These are phyloP conservation scores for Coccomyxa sp. DNA, from an alignment of 139 green algal genomes.

Conservation along the genomic window DNA sequence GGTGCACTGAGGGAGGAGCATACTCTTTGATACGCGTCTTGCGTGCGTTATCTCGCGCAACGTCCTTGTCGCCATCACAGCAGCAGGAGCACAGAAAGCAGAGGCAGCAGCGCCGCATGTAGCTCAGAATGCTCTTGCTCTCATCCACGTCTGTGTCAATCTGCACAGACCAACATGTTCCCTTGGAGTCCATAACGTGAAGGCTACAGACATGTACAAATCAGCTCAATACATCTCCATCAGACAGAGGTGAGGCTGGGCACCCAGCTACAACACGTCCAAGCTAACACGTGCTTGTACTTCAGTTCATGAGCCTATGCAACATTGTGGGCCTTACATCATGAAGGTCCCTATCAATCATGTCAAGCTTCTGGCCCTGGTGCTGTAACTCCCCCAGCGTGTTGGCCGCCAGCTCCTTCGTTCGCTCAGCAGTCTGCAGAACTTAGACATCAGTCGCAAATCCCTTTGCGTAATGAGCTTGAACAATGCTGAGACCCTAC, in stretches of 20 bases:
- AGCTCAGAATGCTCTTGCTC: constrained; percentile 20
- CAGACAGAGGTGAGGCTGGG: too few species aligned
- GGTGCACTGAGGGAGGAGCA: not conserved
- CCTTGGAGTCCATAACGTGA: too few species aligned
- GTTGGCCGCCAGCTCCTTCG: constrained; percentile 5
- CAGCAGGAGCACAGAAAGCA: constrained; percentile 35
- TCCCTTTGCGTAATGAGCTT: too few species aligned
- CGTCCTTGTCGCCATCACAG: constrained; percentile 23
- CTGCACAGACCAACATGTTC: too few species aligned
- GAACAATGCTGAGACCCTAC: too few species aligned
- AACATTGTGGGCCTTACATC: constrained; percentile 9
- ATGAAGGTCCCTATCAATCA: constrained; percentile 10
- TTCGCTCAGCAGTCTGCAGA: constrained; percentile 9
- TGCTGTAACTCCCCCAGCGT: constrained; percentile 12
- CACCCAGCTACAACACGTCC: too few species aligned
- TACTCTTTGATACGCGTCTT: constrained; percentile 23
- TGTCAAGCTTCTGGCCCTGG: constrained; percentile 13
- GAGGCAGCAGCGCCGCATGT: constrained; percentile 36
- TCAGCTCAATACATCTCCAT: too few species aligned
- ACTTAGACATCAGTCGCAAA: too few species aligned
- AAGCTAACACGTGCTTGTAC: too few species aligned
- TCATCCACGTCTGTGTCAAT: constrained; percentile 30
- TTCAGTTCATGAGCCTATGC: not conserved
- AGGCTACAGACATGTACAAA: too few species aligned
- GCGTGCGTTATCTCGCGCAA: constrained; percentile 12